Evolutionary conservation across 106 monocot species (phyloP).

Genomic region (Acanthochlamys bracteata): DNA sequence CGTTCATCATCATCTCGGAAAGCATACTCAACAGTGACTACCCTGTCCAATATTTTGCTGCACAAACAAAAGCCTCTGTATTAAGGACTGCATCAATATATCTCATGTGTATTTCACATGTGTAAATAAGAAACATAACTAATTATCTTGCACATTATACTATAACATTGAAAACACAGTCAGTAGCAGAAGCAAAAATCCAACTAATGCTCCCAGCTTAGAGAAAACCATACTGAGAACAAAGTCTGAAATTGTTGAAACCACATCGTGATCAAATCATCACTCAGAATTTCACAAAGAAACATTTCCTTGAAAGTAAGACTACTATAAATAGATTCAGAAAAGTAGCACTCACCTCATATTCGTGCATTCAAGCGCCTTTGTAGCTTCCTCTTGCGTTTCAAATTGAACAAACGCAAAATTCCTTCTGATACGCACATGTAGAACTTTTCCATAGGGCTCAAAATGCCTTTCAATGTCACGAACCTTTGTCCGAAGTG

Average conservation of each 20-base stretch:
- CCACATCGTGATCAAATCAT: no score
- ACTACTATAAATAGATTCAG: neutral
- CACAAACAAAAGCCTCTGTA: constrained; percentile 2
- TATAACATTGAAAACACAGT: no score
- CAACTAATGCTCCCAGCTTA: no score
- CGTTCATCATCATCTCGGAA: constrained; percentile 86
- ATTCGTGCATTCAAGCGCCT: constrained; percentile 56
- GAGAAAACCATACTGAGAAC: no score
- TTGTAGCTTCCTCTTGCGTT: constrained; percentile 76
- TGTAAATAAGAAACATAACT: no score
- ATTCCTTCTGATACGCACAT: constrained; percentile 68
- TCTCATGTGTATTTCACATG: no score
- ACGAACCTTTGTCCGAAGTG: constrained; percentile 42
- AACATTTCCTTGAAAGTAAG: neutral
- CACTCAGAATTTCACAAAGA: no score
- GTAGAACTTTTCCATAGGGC: constrained; percentile 62
- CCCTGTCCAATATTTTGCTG: constrained; percentile 87
- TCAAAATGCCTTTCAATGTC: constrained; percentile 81
- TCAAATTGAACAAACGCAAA: constrained; percentile 86
- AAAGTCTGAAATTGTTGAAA: no score
- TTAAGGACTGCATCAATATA: neutral
- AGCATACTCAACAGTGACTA: constrained; percentile 90
- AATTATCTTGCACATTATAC: no score
- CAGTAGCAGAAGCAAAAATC: no score
- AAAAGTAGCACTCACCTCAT: constrained; percentile 31